These are phyloP conservation scores for Leucocoprinus leucothites DNA, from an alignment of 768 basidiomycete genomes.

Conservation along the genomic window DNA sequence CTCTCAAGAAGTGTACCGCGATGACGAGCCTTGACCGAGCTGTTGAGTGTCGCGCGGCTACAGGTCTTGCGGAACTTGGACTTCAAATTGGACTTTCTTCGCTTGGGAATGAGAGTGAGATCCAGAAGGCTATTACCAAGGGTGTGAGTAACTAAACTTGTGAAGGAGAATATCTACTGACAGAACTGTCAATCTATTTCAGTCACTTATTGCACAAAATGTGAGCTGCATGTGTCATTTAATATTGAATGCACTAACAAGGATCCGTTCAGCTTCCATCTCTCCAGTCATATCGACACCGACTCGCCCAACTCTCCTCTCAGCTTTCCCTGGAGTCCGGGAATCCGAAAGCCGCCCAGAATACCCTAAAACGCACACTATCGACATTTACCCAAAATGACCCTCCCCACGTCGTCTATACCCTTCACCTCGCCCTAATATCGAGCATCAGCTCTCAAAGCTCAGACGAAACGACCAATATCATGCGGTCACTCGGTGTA, in stretches of 20 bases:
- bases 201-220: slow-evolving; percentile 59
- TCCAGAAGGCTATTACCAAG: slow-evolving; percentile 66
- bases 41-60: slow-evolving; percentile 71
- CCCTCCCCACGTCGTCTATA: slow-evolving; percentile 51
- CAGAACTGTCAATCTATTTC: slow-evolving; percentile 1
- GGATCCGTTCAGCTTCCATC: slow-evolving; percentile 52
- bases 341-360: slow-evolving; percentile 60
- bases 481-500: slow-evolving; percentile 25
- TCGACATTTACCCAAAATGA: slow-evolving; percentile 41
- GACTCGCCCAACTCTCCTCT: slow-evolving; percentile 60
- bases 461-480: slow-evolving; percentile 14
- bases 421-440: slow-evolving; percentile 55
- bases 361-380: slow-evolving; percentile 52
- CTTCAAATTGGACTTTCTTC: slow-evolving; percentile 48
- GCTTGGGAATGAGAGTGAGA: slow-evolving; percentile 56
- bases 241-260: slow-evolving; percentile 9
- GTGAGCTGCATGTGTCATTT: slow-evolving; percentile 31
- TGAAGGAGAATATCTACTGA: background rate
- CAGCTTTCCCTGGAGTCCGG: slow-evolving; percentile 48
- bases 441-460: slow-evolving; percentile 26
- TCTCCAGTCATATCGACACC: slow-evolving; percentile 55
- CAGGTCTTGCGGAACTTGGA: slow-evolving; percentile 65
- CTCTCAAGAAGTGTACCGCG: slow-evolving; percentile 53
- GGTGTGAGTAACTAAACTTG: slow-evolving; percentile 46
- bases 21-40: slow-evolving; percentile 49